These are phyloP conservation scores for Dothistroma septosporum DNA, from an alignment of 2,329 filamentous ascomycete genomes.

Conservation along the genomic window DNA sequence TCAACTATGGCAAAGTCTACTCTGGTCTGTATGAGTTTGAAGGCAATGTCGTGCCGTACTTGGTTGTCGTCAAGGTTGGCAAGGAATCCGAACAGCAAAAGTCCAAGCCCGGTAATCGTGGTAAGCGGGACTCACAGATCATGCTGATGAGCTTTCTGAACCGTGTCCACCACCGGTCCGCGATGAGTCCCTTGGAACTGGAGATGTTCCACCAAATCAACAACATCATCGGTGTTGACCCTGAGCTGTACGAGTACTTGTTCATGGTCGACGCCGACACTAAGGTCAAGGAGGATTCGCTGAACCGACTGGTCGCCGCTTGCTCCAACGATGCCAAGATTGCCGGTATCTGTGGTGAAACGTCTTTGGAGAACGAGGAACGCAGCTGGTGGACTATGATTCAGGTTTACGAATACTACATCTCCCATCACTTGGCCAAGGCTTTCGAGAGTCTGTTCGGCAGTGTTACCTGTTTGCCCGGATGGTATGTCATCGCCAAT, in stretches of 20 bases:
- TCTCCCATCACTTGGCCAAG: slow-evolving; percentile 94
- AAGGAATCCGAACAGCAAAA: slow-evolving; percentile 92
- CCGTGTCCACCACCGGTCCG: slow-evolving; percentile 85
- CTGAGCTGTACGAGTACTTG: slow-evolving; percentile 93
- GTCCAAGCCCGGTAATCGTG: slow-evolving; percentile 92
- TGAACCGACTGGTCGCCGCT: slow-evolving; percentile 86
- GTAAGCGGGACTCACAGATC: slow-evolving; percentile 97
- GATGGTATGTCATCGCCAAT: slow-evolving; percentile 69
- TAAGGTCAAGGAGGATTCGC: slow-evolving; percentile 81
- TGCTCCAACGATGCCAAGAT: slow-evolving; percentile 95
- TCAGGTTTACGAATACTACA: slow-evolving; percentile 99
- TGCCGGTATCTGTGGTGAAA: slow-evolving; percentile 95
- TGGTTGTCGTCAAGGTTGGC: slow-evolving; percentile 94
- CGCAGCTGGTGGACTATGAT: slow-evolving; percentile 99
- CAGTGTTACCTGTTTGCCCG: slow-evolving; percentile 96
- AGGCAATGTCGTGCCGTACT: slow-evolving; percentile 93
- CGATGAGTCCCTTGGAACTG: slow-evolving; percentile 93
- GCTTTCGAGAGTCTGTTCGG: slow-evolving; percentile 97
- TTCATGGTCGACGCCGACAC: slow-evolving; percentile 98
- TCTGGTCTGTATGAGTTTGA: slow-evolving; percentile 96
- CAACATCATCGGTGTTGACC: slow-evolving; percentile 97
- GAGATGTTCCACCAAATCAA: slow-evolving; percentile 99
- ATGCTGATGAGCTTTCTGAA: slow-evolving; percentile 96
- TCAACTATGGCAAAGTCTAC: slow-evolving; percentile 98
- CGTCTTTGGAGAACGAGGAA: slow-evolving; percentile 91